Evolutionary conservation across 495 filamentous ascomycete species (phyloP).

Genomic region (Daldinia concentrica): DNA sequence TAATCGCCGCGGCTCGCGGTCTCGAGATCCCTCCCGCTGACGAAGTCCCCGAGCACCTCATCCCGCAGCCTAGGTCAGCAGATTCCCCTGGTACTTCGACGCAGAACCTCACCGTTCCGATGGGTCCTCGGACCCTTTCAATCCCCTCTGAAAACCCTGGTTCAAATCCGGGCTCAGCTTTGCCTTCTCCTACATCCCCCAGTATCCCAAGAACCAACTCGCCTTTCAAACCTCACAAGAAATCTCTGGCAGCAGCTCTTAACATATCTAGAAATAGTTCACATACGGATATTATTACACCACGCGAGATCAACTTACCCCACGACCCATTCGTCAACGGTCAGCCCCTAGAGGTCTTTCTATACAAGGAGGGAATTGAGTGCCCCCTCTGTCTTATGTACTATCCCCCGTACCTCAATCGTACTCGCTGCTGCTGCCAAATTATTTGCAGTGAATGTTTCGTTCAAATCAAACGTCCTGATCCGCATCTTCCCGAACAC

Average conservation of each 20-base stretch:
- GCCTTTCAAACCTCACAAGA: slow-evolving; percentile 73
- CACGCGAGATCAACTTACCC: slow-evolving; percentile 81
- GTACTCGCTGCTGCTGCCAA: slow-evolving; percentile 94
- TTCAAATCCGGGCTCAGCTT: slow-evolving; percentile 59
- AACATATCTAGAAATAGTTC: slow-evolving; percentile 74
- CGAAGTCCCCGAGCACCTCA: slow-evolving; percentile 75
- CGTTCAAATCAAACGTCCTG: slow-evolving; percentile 96
- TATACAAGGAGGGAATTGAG: slow-evolving; percentile 90
- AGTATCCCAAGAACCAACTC: slow-evolving; percentile 46
- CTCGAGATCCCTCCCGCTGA: slow-evolving; percentile 85
- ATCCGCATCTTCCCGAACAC: slow-evolving; percentile 94
- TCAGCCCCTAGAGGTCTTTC: slow-evolving; percentile 85
- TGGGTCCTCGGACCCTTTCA: slow-evolving; percentile 77
- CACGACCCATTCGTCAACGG: slow-evolving; percentile 91
- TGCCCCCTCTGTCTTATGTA: slow-evolving; percentile 97
- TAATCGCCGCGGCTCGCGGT: slow-evolving; percentile 89
- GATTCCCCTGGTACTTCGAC: slow-evolving; percentile 46
- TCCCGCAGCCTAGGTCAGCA: slow-evolving; percentile 55
- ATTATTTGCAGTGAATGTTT: slow-evolving; percentile 99
- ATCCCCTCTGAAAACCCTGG: slow-evolving; percentile 70
- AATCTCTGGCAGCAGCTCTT: slow-evolving; percentile 83
- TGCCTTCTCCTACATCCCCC: slow-evolving; percentile 67
- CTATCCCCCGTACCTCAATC: slow-evolving; percentile 96
- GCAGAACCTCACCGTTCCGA: slow-evolving; percentile 75
- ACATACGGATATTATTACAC: slow-evolving; percentile 68